A percentile compares a stretch with the other conserved stretches of the same genome.
phyloP scores from a whole-genome alignment of 352 stramenopile species.

The Globisporangium recalcitrans region DNA sequence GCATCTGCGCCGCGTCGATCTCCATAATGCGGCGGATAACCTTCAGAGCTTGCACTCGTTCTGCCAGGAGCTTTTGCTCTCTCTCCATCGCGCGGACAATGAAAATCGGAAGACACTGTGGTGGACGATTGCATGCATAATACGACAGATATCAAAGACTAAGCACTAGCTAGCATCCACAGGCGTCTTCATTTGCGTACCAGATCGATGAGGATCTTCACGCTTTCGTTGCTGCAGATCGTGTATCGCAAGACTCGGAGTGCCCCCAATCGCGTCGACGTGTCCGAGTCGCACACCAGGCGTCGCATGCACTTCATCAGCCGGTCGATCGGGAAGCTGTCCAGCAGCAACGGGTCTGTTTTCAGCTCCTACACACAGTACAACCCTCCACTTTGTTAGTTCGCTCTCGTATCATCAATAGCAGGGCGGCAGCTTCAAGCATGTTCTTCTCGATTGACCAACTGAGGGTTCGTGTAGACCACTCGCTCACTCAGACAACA shows the following conservation, averaged over 20 bases:
- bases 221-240: constrained; percentile 71
- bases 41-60: constrained; percentile 85
- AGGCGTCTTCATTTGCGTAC: constrained; percentile 19
- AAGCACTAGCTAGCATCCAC: not conserved
- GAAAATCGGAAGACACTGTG: constrained; percentile 71
- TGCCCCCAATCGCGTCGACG: constrained; percentile 67
- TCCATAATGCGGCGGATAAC: constrained; percentile 82
- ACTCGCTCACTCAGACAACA: not conserved
- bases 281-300: constrained; percentile 74
- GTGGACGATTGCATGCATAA: not conserved
- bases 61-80: constrained; percentile 82
- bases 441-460: not conserved
- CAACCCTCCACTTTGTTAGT: not conserved
- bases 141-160: not conserved
- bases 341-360: constrained; percentile 76
- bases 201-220: constrained; percentile 60
- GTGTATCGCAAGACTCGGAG: constrained; percentile 79
- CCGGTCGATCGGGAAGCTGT: constrained; percentile 75
- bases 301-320: constrained; percentile 76
- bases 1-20: constrained; percentile 81
- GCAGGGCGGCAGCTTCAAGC: not conserved
- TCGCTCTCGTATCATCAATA: not conserved
- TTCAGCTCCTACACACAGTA: constrained; percentile 69
- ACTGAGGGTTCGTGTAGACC: not conserved
- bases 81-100: constrained; percentile 79